Evolutionary conservation across 805 yeast species (phyloP).

Genomic region (Nakazawaea anatomiae): DNA sequence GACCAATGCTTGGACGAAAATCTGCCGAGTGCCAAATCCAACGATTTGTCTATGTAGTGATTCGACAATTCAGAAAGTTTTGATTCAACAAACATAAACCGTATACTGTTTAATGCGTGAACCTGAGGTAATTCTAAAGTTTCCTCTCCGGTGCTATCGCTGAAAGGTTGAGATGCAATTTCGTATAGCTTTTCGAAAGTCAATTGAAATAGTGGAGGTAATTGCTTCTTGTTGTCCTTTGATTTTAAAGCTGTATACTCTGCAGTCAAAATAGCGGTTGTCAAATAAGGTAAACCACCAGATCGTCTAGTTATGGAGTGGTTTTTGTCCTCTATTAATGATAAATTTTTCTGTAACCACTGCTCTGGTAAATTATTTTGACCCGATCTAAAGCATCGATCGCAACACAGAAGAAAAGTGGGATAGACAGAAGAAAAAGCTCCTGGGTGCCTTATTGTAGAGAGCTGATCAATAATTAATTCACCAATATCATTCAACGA

Average conservation of each 20-base stretch:
- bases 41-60: constrained; percentile 47
- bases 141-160: constrained; percentile 38
- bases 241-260: constrained; percentile 18
- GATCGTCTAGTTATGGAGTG: constrained; percentile 84
- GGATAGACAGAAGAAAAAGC: constrained; percentile 89
- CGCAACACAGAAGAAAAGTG: constrained; percentile 63
- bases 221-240: neutral
- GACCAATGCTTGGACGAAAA: constrained; percentile 77
- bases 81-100: constrained; percentile 68
- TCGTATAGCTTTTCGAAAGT: constrained; percentile 47
- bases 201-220: constrained; percentile 31
- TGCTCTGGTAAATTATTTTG: constrained; percentile 33
- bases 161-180: constrained; percentile 49
- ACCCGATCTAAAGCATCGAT: constrained; percentile 36
- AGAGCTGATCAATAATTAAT: constrained; percentile 57
- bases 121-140: constrained; percentile 83
- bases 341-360: constrained; percentile 60
- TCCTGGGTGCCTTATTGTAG: constrained; percentile 80
- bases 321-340: constrained; percentile 44
- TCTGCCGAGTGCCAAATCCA: constrained; percentile 53
- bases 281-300: constrained; percentile 82
- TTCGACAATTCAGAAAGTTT: constrained; percentile 49
- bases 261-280: constrained; percentile 69
- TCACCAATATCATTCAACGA: constrained; percentile 39
- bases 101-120: constrained; percentile 85